These are phyloP conservation scores for Fusarium paranaense DNA, from an alignment of 2,329 filamentous ascomycete genomes.

Conservation along the genomic window DNA sequence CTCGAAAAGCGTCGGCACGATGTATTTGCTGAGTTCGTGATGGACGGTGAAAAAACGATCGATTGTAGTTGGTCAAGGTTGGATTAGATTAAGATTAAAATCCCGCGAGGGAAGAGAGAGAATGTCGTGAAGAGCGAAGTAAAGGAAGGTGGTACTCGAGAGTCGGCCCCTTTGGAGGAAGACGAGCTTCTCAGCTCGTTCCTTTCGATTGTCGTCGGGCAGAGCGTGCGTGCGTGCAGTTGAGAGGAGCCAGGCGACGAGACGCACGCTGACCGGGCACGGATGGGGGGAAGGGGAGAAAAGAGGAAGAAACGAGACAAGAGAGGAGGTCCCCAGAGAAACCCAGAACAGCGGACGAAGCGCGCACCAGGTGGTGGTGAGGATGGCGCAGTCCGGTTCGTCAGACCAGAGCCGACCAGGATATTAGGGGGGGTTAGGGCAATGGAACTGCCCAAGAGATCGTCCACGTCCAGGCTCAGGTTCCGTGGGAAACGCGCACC, in stretches of 20 bases:
- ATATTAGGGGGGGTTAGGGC: slow-evolving; percentile 36
- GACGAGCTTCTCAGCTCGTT: slow-evolving; percentile 39
- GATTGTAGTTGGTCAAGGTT: slow-evolving; percentile 39
- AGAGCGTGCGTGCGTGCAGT: slow-evolving; percentile 23
- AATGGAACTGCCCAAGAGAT: slow-evolving; percentile 22
- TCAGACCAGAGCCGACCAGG: slow-evolving; percentile 13
- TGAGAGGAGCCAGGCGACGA: slow-evolving; percentile 41
- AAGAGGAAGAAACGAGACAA: slow-evolving; percentile 24
- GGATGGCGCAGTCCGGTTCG: slow-evolving; percentile 12
- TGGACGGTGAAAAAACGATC: slow-evolving; percentile 30
- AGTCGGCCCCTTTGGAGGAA: slow-evolving; percentile 26
- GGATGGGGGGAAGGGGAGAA: slow-evolving; percentile 30
- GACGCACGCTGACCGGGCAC: slow-evolving; percentile 42
- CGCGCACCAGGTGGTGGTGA: slow-evolving; percentile 28
- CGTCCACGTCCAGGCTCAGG: not conserved
- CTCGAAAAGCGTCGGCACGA: slow-evolving; percentile 21
- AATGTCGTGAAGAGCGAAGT: slow-evolving; percentile 31
- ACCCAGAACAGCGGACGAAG: slow-evolving; percentile 23
- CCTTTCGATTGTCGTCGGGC: slow-evolving; percentile 41
- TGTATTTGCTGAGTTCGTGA: slow-evolving; percentile 26
- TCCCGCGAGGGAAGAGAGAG: slow-evolving; percentile 33
- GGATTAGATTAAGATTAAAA: slow-evolving; percentile 45
- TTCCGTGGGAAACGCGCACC: slow-evolving; percentile 5
- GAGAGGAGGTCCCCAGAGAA: slow-evolving; percentile 29
- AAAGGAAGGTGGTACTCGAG: slow-evolving; percentile 38